Base-by-base conservation (phyloP, 495 filamentous ascomycete genomes). In the Oidiodendron maius region DNA sequence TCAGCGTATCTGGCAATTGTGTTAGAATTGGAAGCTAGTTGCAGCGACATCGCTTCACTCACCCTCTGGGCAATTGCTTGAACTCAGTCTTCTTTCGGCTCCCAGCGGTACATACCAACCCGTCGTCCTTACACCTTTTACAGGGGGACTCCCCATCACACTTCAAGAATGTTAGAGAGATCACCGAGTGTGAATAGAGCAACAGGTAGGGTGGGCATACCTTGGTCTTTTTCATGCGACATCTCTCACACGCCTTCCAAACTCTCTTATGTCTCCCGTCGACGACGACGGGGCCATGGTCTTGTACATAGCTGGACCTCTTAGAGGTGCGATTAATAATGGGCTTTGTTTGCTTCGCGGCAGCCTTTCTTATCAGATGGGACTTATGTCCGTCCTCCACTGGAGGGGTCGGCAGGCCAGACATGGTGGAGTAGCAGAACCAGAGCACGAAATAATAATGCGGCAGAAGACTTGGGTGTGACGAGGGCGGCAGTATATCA, bases 201-300 rank as follows among this genome's bases (percentile, higher is more conserved):
- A n/a, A n/a, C n/a, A n/a, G n/a, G n/a, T 0, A 28, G 2, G 17
- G 8, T 2, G 4, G 17, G 53, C 64, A 39, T 63, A 79, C 80
- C 75, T 85, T 85, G 51, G 78, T 82, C 64, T 86, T 86, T 68
- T 84, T 86, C 66, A 84, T 77, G 51, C 81, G 68, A 71, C 81
- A 85, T 52, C 81, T 69, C 63, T 85, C 81, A 55, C 81, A 85
- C 18, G 81, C 81, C 63, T 83, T 85, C 71, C 81, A 83, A 28
- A 85, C 81, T 52, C 81, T 68, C 62, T 84, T 84, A 56, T 78
- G 74, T 51, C 74, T 67, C 43, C 65, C 73, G 51, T 79, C 74
- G 23, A 69, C 30, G 0, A 46, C 56, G 23, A 55, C 52, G 50
- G 67, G 55, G 35, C 51, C 48, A 50, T 70, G 62, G 12, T 71